phyloP scores from a whole-genome alignment of 257 asterid species.

The Nicotiana sylvestris region DNA sequence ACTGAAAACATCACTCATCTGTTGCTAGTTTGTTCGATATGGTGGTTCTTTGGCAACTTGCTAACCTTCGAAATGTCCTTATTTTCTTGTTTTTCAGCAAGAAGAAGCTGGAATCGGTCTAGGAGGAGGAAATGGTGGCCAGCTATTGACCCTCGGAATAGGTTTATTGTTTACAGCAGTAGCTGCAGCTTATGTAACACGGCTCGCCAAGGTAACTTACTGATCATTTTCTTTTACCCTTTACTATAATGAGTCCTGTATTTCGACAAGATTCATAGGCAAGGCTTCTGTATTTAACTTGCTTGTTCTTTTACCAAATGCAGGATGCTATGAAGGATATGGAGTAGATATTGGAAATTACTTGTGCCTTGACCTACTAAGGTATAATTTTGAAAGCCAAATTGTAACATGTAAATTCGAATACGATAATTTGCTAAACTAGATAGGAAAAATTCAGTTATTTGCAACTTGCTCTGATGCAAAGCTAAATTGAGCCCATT shows the following conservation, averaged over 20 bases:
- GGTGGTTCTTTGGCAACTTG: not conserved
- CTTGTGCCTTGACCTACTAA: not conserved
- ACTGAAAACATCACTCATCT: not conserved
- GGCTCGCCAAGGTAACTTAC: slow-evolving; percentile 69
- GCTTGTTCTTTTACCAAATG: not conserved
- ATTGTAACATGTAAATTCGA: not conserved
- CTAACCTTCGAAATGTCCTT: not conserved
- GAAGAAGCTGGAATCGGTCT: slow-evolving; percentile 69
- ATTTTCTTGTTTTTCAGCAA: slow-evolving; percentile 45
- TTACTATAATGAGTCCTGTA: not conserved
- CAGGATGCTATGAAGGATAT: slow-evolving; percentile 47
- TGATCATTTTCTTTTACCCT: not conserved
- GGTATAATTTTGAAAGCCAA: not conserved
- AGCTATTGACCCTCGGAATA: slow-evolving; percentile 72
- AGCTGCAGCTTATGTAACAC: slow-evolving; percentile 79
- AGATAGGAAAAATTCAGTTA: not conserved
- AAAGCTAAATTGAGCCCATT: not conserved
- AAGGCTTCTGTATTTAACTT: not conserved
- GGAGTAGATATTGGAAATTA: slow-evolving; percentile 14
- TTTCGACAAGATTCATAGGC: not conserved
- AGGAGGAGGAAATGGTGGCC: slow-evolving; percentile 61
- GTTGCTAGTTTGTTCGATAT: not conserved
- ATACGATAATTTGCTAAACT: not conserved
- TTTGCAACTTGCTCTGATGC: not conserved
- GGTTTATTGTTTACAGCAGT: slow-evolving; percentile 75